These are phyloP conservation scores for Capronia americana DNA, from an alignment of 2,329 filamentous ascomycete genomes.

Conservation along the genomic window DNA sequence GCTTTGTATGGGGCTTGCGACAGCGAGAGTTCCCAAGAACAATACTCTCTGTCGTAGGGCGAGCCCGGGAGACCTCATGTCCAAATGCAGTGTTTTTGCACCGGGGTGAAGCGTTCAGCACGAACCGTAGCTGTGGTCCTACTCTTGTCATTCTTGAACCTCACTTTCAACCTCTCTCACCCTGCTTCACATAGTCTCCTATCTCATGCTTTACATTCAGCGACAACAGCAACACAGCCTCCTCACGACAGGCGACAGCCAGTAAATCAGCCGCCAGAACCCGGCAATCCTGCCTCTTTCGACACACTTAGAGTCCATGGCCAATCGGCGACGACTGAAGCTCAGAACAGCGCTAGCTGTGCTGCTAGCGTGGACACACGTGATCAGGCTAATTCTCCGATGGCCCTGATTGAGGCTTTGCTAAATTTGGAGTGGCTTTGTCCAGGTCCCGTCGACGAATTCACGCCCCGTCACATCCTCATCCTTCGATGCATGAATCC, in stretches of 20 bases:
- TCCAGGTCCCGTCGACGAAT: slow-evolving; percentile 18
- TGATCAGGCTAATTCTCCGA: slow-evolving; percentile 17
- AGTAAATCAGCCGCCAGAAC: not conserved
- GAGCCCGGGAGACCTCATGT: not conserved
- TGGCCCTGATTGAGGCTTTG: slow-evolving; percentile 5
- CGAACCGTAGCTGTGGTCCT: not conserved
- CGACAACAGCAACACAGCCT: not conserved
- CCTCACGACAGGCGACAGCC: not conserved
- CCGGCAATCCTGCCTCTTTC: slow-evolving; percentile 5
- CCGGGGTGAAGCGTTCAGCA: not conserved
- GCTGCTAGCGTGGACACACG: slow-evolving; percentile 1
- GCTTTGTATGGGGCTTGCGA: not conserved
- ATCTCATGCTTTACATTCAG: not conserved
- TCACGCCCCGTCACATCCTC: slow-evolving; percentile 22
- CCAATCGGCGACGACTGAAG: slow-evolving; percentile 1
- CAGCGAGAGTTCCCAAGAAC: no score
- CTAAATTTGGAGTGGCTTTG: slow-evolving; percentile 25
- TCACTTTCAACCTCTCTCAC: not conserved
- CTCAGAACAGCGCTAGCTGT: not conserved
- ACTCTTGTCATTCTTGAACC: not conserved
- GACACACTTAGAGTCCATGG: not conserved
- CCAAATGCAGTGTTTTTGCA: not conserved
- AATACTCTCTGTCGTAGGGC: not conserved
- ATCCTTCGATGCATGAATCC: slow-evolving; percentile 18
- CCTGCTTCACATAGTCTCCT: not conserved